phyloP scores from a whole-genome alignment of 768 basidiomycete species.

The Boletales sp. region DNA sequence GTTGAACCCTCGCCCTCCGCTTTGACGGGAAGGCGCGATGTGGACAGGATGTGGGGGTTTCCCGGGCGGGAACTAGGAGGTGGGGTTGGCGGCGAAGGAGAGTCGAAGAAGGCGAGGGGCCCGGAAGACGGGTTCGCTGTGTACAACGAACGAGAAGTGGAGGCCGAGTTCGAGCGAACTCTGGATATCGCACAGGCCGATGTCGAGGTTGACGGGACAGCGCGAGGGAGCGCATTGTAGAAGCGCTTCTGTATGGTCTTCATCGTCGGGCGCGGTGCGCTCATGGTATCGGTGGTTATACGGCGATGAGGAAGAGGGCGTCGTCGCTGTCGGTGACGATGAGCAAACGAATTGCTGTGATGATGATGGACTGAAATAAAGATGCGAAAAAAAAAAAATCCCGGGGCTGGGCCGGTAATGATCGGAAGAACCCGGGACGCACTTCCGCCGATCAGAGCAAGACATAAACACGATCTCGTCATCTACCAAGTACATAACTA shows the following conservation, averaged over 20 bases:
- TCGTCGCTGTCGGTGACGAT: conserved; percentile 14
- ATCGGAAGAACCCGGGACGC: conserved; percentile 20
- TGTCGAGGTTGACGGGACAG: conserved; percentile 23
- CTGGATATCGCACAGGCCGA: conserved; percentile 33
- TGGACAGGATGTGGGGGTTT: conserved; percentile 36
- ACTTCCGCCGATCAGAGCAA: background rate
- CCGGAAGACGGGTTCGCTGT: conserved; percentile 30
- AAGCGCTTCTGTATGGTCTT: conserved; percentile 52
- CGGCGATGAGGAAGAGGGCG: background rate
- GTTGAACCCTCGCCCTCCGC: conserved; percentile 43
- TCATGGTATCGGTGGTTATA: conserved; percentile 22
- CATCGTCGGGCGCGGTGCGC: conserved; percentile 39
- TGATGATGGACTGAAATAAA: background rate
- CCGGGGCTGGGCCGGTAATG: background rate
- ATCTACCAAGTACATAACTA: background rate
- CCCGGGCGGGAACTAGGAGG: conserved; percentile 39
- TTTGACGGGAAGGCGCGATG: conserved; percentile 44
- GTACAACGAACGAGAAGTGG: conserved; percentile 41
- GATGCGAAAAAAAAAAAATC: background rate
- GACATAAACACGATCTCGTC: too few relatives aligned
- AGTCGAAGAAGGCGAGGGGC: conserved; percentile 41
- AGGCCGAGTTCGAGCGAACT: conserved; percentile 42
- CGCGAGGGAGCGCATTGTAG: conserved; percentile 41
- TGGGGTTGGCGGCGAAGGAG: conserved; percentile 33
- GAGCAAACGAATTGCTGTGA: background rate